Evolutionary conservation across 345 rosid genomes (phyloP).

Genomic region (Erodium maritimum): DNA sequence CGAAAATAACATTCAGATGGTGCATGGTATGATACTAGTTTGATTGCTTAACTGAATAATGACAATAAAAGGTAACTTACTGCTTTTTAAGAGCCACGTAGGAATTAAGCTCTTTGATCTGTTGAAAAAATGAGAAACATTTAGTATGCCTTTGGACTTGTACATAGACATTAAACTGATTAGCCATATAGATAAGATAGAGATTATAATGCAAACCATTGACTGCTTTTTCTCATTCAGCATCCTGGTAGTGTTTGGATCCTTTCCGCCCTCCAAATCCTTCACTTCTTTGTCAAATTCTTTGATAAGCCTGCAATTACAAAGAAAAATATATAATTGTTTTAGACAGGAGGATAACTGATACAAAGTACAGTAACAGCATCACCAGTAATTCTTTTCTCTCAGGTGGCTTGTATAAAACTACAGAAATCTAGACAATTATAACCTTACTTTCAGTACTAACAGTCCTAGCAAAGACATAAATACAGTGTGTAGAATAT

Average conservation of each 20-base stretch:
- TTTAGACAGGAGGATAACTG: too few species aligned
- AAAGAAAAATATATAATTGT: too few species aligned
- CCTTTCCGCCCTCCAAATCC: slow-evolving; percentile 52
- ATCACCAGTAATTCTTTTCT: too few species aligned
- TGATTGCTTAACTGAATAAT: too few species aligned
- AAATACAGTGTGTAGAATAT: too few species aligned
- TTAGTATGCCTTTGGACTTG: not conserved
- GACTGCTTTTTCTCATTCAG: slow-evolving; percentile 81
- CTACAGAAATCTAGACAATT: too few species aligned
- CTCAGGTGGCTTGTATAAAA: too few species aligned
- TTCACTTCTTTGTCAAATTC: slow-evolving; percentile 83
- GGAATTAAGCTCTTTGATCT: slow-evolving; percentile 20
- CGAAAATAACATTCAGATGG: too few species aligned
- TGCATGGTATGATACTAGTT: too few species aligned
- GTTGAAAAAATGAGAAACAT: slow-evolving; percentile 2
- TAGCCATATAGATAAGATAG: not conserved
- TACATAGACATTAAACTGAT: not conserved
- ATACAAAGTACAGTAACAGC: too few species aligned
- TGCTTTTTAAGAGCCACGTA: slow-evolving; percentile 16
- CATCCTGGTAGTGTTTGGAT: slow-evolving; percentile 47
- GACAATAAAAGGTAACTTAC: slow-evolving; percentile 4
- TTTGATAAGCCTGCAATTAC: slow-evolving; percentile 66
- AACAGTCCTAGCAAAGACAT: too few species aligned
- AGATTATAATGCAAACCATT: slow-evolving; percentile 32
- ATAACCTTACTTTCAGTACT: too few species aligned